Base-by-base conservation (phyloP, 2,329 filamentous ascomycete species). In the Xylaria sp. region DNA sequence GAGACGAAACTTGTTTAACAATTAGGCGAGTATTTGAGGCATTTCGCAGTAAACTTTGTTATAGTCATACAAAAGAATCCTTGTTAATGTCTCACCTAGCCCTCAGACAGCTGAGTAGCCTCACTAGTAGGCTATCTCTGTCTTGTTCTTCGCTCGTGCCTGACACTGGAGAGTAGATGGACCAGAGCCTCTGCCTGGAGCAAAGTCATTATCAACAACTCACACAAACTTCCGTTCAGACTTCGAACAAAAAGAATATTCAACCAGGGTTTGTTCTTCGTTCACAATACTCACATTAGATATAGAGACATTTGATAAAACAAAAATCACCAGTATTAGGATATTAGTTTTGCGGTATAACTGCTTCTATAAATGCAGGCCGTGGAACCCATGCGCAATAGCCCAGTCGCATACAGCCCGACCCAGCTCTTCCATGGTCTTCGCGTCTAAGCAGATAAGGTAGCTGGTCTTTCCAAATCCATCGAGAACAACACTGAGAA, bases 311-410 rank as follows among this genome's bases (percentile, higher is more conserved):
- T 22, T 11, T 29, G 10, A 13, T 33, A n/a, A 20, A 17, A 42
- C 20, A 42, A 42, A 50, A 15, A n/a, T 27, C 13, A 5, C 25
- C 15, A 39, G 15, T 22, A 39, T 33, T n/a, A 20, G 1, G 42
- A 44, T 36, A 33, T 63, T 25, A 27, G 17, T 27, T 22, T 38
- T 31, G 13, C 11, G 42, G 36, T 39, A 59, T 15, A 5, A 31
- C 17, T 44, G 33, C 38, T 17, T 31, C 49, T 42, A 58, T 15
- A 53, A 25, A 54, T 89, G 86, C 15, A 82, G 73, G 0, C 90
- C 90, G 76, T 92, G 90, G 69, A 93, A 90, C 0, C 89, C 89
- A 66, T 92, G 80, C 0, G 81, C 85, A 65, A 92, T 84, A 0
- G 86, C 83, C 71, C 87, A 87, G 1, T 83, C 82, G 25, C 88